A percentile compares a stretch with the other conserved stretches of the same genome.
Conservation (phyloP, 1,284 basidiomycete species). For the Ceratobasidium sp. region DNA sequence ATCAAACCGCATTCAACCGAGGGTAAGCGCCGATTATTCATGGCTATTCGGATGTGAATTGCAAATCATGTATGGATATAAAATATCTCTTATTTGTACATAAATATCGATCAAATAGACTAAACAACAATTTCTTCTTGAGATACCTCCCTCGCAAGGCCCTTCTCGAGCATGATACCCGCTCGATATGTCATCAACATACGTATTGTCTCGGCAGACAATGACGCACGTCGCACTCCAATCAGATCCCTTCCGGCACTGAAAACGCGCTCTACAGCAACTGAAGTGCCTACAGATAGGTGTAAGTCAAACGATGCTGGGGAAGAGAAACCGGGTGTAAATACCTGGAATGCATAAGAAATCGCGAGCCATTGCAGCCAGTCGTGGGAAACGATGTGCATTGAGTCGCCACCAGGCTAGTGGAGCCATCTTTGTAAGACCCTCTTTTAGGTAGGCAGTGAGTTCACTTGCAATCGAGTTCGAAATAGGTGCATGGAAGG, state of each 20-base stretch:
- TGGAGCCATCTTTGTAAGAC: neutral
- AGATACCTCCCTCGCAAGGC: no score
- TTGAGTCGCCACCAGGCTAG: neutral
- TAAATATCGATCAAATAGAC: no score
- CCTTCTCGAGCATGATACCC: neutral
- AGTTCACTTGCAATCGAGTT: neutral
- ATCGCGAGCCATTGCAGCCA: neutral
- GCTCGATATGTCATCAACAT: neutral
- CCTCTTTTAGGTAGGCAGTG: neutral
- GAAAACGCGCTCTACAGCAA: neutral
- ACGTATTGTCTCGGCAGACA: neutral
- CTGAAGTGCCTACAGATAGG: neutral
- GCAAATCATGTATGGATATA: no score
- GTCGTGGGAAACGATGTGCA: neutral
- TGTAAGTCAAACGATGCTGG: no score
- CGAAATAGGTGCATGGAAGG: neutral
- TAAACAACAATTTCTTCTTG: no score
- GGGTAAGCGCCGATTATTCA: neutral
- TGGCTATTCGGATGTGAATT: neutral
- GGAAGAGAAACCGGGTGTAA: neutral
- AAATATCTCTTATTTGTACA: no score
- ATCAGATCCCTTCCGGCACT: neutral
- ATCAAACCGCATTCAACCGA: neutral
- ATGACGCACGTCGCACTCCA: neutral
- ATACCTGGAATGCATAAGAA: slow-evolving; percentile 8